These are phyloP conservation scores for Nemania diffusa DNA, from an alignment of 2,329 filamentous ascomycete species.

Conservation along the genomic window DNA sequence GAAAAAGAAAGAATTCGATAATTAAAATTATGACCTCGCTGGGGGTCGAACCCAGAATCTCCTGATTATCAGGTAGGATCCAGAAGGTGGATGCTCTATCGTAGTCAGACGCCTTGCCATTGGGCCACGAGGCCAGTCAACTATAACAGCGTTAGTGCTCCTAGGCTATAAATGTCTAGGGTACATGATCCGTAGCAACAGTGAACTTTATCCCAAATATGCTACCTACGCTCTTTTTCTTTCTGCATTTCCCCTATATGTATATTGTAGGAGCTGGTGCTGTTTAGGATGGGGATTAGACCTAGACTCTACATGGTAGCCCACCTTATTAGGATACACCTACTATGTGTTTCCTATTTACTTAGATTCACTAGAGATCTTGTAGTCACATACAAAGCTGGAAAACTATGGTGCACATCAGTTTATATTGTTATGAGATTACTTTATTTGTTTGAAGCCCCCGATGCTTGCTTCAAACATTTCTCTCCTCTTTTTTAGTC, in stretches of 20 bases:
- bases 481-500: background rate
- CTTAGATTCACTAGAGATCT: background rate
- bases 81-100: too few relatives aligned
- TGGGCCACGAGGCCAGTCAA: conserved; percentile 47
- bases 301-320: too few relatives aligned
- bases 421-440: background rate
- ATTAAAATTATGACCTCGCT: conserved; percentile 26
- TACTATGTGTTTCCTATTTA: too few relatives aligned
- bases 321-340: too few relatives aligned
- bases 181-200: too few relatives aligned
- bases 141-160: background rate
- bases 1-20: background rate
- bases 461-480: background rate
- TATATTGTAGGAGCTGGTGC: too few relatives aligned
- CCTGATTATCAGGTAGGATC: conserved; percentile 20
- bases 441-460: background rate
- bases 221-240: background rate
- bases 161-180: too few relatives aligned
- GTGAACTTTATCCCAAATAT: too few relatives aligned
- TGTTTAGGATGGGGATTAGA: too few relatives aligned
- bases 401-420: background rate
- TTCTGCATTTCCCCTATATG: too few relatives aligned
- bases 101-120: conserved; percentile 60
- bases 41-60: conserved; percentile 38
- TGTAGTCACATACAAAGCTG: background rate